These are phyloP conservation scores for Fagopyrum esculentum DNA, from an alignment of 148 eudicot species.

Conservation along the genomic window DNA sequence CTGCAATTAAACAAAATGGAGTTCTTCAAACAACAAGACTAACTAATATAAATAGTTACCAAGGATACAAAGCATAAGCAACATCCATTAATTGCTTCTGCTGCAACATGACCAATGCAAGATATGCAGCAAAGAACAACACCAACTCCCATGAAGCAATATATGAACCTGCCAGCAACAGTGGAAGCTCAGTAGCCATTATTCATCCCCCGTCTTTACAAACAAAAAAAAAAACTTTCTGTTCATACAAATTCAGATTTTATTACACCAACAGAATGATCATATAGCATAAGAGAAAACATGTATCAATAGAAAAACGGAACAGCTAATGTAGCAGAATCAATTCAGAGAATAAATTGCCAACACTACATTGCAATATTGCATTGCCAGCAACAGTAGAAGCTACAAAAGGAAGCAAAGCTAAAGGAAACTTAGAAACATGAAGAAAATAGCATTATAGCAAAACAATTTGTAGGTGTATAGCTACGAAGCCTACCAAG, in stretches of 20 bases:
- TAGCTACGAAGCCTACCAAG: slow-evolving; percentile 35
- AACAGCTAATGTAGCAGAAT: neutral
- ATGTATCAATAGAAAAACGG: neutral
- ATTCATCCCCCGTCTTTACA: neutral
- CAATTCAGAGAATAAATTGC: neutral
- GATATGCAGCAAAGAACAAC: slow-evolving; percentile 46
- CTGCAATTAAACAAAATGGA: neutral
- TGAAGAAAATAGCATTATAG: neutral
- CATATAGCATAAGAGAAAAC: neutral
- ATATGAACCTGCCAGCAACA: slow-evolving; percentile 64
- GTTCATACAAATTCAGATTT: neutral
- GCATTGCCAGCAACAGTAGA: neutral
- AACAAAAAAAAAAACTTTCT: neutral
- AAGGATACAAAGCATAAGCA: slow-evolving; percentile 89
- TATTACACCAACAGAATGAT: neutral
- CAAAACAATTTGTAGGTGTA: neutral
- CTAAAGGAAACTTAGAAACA: neutral
- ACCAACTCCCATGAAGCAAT: slow-evolving; percentile 57
- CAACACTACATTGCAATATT: neutral
- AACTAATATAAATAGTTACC: neutral
- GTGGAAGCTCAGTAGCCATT: neutral
- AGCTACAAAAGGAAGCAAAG: neutral
- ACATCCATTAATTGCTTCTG: slow-evolving; percentile 68
- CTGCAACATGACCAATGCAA: slow-evolving; percentile 74
- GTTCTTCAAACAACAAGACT: neutral